Evolutionary conservation across 495 filamentous ascomycete species (phyloP).

Genomic region (Lophiostoma macrostomum): DNA sequence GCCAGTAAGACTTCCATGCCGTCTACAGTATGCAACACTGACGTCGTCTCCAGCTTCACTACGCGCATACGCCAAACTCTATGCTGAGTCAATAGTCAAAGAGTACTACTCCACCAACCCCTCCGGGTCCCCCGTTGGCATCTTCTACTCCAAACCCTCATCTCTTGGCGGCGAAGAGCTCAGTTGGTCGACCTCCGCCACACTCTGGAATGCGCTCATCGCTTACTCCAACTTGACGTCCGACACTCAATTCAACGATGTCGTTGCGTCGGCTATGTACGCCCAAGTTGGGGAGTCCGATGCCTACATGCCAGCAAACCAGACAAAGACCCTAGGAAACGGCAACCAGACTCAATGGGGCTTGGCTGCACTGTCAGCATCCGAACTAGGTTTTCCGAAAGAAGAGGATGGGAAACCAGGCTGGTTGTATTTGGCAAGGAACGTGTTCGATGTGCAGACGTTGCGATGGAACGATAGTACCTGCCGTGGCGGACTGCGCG

Average conservation of each 20-base stretch:
- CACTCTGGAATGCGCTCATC: slow-evolving; percentile 71
- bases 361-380: slow-evolving; percentile 36
- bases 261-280: slow-evolving; percentile 62
- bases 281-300: slow-evolving; percentile 66
- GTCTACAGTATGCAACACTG: neutral
- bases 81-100: slow-evolving; percentile 1
- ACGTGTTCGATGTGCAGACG: slow-evolving; percentile 36
- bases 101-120: neutral
- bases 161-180: neutral
- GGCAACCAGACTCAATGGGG: slow-evolving; percentile 38
- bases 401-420: slow-evolving; percentile 15
- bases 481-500: slow-evolving; percentile 70
- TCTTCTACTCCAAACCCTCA: neutral
- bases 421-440: slow-evolving; percentile 30
- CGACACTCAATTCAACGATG: slow-evolving; percentile 68
- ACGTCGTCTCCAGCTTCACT: neutral
- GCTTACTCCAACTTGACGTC: slow-evolving; percentile 83
- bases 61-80: neutral
- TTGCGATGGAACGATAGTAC: slow-evolving; percentile 64
- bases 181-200: slow-evolving; percentile 76
- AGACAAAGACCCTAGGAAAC: slow-evolving; percentile 49
- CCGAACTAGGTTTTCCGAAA: slow-evolving; percentile 29
- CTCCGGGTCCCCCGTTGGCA: neutral
- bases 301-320: slow-evolving; percentile 78
- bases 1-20: neutral